Base-by-base conservation (phyloP, 1,284 basidiomycete species). In the Trametes sp. region DNA sequence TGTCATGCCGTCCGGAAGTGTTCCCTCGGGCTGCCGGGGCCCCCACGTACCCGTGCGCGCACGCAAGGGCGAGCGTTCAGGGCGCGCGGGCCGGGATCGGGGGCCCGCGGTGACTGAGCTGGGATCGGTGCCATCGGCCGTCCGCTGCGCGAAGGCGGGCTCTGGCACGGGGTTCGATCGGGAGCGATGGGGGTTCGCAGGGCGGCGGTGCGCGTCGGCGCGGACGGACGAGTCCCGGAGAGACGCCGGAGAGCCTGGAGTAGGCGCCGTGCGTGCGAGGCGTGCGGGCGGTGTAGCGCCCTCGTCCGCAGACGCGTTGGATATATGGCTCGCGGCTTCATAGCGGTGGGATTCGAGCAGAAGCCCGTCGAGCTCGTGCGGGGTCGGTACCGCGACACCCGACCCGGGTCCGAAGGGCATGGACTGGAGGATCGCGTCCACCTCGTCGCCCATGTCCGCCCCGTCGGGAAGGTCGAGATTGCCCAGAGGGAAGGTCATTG, bases 381-480 rank as follows among this genome's bases (percentile, higher is more conserved):
- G 28, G 28, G 23, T 21, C 6, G 23, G 23, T 1, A 24, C 23
- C 5, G 21, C 8, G 13, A 14, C 23, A 10, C 4, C 44, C 4
- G 36, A 2, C 7, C 23, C 3, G 45, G 23, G 33, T n/a, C 2
- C 16, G 23, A 23, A 7, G 3, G 14, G 46, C 16, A 67, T 70
- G 11, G 70, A 66, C 36, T 65, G 64, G 51, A 75, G 60, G 26
- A 75, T 68, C 14, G 60, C 54, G 24, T 67, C 69, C 23, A 75
- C 55, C 54, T 74, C 73, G 36, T 72, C 73, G 56, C 72, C 71
- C 0, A 72, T 72, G 54, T 66, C 69, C 7, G 68, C 60, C 23
- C 61, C 70, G 26, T 70, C 53, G 26, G 60, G 68, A 9, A 71
- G 67, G 4, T 72, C 67, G 24, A 73, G 52, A 38, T 69, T 71